Evolutionary conservation across 805 yeast genomes (phyloP), one percentile per base, ranked within the genome.

Genomic region (Candida khao-thaluensis): DNA sequence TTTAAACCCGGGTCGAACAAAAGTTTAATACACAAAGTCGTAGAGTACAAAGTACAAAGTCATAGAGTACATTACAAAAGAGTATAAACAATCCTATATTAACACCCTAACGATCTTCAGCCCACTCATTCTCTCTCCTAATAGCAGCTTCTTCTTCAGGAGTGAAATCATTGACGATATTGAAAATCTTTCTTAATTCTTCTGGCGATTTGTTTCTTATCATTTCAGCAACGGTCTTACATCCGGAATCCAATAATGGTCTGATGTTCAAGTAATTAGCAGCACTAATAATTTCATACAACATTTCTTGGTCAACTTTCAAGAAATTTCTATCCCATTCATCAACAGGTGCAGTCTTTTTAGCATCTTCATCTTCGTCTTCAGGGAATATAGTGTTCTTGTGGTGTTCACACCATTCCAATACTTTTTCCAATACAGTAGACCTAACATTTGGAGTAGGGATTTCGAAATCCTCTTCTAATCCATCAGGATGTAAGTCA

Each of bases 371-470:
- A 45, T 87, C 95, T 37, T 82, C 89, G 30, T 75, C 79, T 45
- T 81, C 87, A 12, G 86, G 85, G 64, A 81, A 81, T 15, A 70
- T 70, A 9, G 83, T 76, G 59, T 86, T 88, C 60, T 82, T 85
- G 71, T 90, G 96, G 60, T 90, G 91, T 57, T 85, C 95, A 54
- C 96, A 89, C 93, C 96, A 90, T 57, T 90, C 96, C 37, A 90
- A 69, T 11, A 91, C 90, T 57, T 88, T 87, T 60, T 83, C 81
- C 64, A 91, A 72, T 12, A 90, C 95, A 8, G 85, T 81, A 10
- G 95, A 82, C 50, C 91, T 74, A 28, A 88, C 96, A 54, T 87
- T 89, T 26, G 95, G 95, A n/a, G 89, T 79, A 22, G 96, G 96
- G 53, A 90, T 81, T 43, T 79, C 85, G 47, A 81, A 79, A 26